Percentiles rank a stretch among this genome's conserved stretches.
phyloP scores from a whole-genome alignment of 129 eudicot species.

The Centella asiatica region DNA sequence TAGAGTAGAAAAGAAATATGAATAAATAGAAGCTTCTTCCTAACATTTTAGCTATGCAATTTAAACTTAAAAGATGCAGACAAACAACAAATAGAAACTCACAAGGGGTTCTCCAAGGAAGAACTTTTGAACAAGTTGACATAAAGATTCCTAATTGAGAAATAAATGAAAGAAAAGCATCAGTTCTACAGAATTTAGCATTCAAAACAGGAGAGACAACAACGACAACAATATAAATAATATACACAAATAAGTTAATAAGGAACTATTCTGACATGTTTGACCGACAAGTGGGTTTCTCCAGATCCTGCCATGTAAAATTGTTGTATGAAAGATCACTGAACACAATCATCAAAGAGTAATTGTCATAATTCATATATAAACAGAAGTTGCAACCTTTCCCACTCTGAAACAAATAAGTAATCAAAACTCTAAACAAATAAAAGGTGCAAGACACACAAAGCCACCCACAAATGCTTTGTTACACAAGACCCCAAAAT shows the following conservation, averaged over 20 bases:
- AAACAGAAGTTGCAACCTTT: slow-evolving; percentile 3
- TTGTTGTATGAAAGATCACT: slow-evolving; percentile 93
- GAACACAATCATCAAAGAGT: slow-evolving; percentile 18
- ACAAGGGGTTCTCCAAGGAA: slow-evolving; percentile 38
- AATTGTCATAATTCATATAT: slow-evolving; percentile 1
- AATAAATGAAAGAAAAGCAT: neutral
- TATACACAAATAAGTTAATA: too few species aligned
- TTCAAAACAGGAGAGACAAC: neutral
- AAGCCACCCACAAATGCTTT: neutral
- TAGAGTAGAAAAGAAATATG: neutral
- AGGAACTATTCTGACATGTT: slow-evolving; percentile 39
- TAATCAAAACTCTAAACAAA: too few species aligned
- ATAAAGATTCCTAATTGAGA: slow-evolving; percentile 42
- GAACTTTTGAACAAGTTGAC: slow-evolving; percentile 76
- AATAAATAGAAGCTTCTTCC: neutral
- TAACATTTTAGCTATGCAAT: neutral
- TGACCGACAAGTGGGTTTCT: slow-evolving; percentile 44
- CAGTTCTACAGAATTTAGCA: slow-evolving; percentile 1
- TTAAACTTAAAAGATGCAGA: neutral
- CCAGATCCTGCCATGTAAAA: slow-evolving; percentile 71
- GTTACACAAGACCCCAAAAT: neutral
- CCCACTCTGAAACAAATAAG: too few species aligned
- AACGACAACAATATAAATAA: slow-evolving; percentile 3
- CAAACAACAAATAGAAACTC: slow-evolving; percentile 28
- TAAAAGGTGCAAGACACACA: neutral